Evolutionary conservation across 164 flowering plant genomes (phyloP).

Genomic region (Tetrastigma voinierianum): DNA sequence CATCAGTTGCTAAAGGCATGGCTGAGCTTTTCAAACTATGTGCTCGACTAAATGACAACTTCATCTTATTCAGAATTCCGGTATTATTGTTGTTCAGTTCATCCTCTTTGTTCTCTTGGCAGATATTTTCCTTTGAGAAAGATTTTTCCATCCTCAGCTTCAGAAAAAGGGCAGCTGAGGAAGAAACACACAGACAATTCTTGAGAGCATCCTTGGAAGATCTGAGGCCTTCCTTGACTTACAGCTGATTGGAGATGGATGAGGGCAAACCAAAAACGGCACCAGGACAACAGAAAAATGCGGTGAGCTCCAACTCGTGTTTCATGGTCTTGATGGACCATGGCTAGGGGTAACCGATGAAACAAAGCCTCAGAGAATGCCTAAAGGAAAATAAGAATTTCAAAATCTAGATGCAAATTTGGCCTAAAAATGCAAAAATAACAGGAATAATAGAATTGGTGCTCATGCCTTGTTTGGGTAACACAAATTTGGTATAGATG

Average conservation of each 20-base stretch:
- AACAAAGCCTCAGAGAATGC: slow-evolving; percentile 95
- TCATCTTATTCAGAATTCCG: slow-evolving; percentile 43
- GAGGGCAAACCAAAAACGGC: slow-evolving; percentile 88
- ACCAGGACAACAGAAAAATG: slow-evolving; percentile 97
- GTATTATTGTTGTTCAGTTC: slow-evolving; percentile 23
- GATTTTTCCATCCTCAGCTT: slow-evolving; percentile 62
- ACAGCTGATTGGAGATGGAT: slow-evolving; percentile 19
- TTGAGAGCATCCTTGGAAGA: slow-evolving; percentile 74
- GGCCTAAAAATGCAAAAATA: neutral
- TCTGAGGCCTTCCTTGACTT: slow-evolving; percentile 36
- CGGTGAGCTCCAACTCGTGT: slow-evolving; percentile 84
- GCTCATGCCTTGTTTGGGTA: slow-evolving; percentile 76
- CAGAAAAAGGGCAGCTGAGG: slow-evolving; percentile 98
- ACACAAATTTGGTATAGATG: slow-evolving; percentile 78
- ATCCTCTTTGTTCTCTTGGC: slow-evolving; percentile 28
- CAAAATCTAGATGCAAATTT: neutral
- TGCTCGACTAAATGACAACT: slow-evolving; percentile 60
- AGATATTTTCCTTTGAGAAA: slow-evolving; percentile 33
- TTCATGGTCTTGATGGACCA: slow-evolving; percentile 91
- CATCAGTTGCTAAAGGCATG: slow-evolving; percentile 31
- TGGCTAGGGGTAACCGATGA: slow-evolving; percentile 82
- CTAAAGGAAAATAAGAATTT: slow-evolving; percentile 32
- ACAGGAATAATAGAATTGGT: neutral
- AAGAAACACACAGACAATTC: slow-evolving; percentile 96
- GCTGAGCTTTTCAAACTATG: slow-evolving; percentile 41